Conservation (phyloP, 2,329 filamentous ascomycete species). For the Nemania abortiva region DNA sequence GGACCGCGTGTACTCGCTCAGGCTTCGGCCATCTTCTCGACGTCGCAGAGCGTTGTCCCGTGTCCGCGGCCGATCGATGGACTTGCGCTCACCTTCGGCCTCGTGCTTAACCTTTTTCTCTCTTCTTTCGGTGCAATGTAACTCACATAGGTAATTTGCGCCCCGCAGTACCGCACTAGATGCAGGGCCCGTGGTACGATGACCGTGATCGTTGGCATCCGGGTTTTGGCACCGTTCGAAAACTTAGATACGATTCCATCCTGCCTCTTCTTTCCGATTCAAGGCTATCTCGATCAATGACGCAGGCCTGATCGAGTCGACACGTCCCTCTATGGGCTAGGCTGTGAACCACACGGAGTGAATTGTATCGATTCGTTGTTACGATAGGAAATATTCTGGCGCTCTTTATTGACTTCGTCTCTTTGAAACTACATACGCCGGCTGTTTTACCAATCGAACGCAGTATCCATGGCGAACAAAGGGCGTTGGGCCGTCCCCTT, state of each 20-base stretch:
- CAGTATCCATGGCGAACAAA: conserved; percentile 24
- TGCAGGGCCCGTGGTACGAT: neutral
- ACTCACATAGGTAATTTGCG: neutral
- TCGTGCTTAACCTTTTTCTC: neutral
- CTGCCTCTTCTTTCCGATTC: neutral
- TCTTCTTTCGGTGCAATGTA: too few relatives aligned
- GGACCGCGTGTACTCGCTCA: neutral
- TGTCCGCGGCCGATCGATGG: neutral
- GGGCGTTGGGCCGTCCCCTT: neutral
- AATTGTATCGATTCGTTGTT: conserved; percentile 14
- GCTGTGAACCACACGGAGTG: neutral
- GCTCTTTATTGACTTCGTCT: conserved; percentile 19
- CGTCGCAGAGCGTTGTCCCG: neutral
- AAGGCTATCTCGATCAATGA: neutral
- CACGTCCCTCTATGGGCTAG: neutral
- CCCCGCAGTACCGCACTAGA: neutral
- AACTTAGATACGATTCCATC: neutral
- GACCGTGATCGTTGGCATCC: neutral
- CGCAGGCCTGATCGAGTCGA: neutral
- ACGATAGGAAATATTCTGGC: neutral
- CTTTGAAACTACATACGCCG: conserved; percentile 14
- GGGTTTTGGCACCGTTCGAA: conserved; percentile 6
- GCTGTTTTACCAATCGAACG: conserved; percentile 27
- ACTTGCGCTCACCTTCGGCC: neutral
- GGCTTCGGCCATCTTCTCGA: neutral